Base-by-base conservation (phyloP, 2,329 filamentous ascomycete species). In the Helotiales sp. region DNA sequence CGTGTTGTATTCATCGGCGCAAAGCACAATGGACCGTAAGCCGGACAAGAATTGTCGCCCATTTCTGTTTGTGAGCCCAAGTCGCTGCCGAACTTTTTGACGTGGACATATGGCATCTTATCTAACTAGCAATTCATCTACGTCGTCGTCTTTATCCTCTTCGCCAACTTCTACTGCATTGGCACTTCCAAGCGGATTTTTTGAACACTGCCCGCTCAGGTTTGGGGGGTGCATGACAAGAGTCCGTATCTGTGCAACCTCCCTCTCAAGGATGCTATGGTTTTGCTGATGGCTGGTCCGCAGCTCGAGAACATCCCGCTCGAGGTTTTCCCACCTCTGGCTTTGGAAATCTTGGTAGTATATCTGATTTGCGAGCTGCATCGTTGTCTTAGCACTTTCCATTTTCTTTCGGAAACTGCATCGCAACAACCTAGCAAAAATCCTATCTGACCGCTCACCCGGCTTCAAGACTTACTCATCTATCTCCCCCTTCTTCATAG, bases 351-450 rank as follows among this genome's bases (percentile, higher is more conserved):
- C 61, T 30, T 55, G 55, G 28, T 62, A 59, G 22, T 57, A 64
- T 54, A 63, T 47, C 24, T 68, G 65, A 58, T 65, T 65, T 15
- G 64, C 61, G 3, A 69, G 24, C 13, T 64, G 32, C 60, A 69
- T 50, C 15, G 59, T 64, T 11, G 58, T 26, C 22, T 69, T 66
- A 13, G 67, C 64, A 28, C 58, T 54, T 34, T 67, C 57, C 2
- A 69, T 37, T 20, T 52, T 66, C n/a, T 11, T 55, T 7, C 52
- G 28, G 30, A 55, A 55, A 20, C 52, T 55, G 15, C 28, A 55
- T 8, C 1, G 8, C 1, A 34, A 7, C 6, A 11, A n/a, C 11
- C 34, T 30, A 34, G 15, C 52, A n/a, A n/a, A n/a, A n/a, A n/a
- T n/a, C n/a, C n/a, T n/a, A n/a, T n/a, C n/a, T n/a, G n/a, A n/a